Evolutionary conservation across 2,329 filamentous ascomycete genomes (phyloP).

Genomic region (Exophiala sp.): DNA sequence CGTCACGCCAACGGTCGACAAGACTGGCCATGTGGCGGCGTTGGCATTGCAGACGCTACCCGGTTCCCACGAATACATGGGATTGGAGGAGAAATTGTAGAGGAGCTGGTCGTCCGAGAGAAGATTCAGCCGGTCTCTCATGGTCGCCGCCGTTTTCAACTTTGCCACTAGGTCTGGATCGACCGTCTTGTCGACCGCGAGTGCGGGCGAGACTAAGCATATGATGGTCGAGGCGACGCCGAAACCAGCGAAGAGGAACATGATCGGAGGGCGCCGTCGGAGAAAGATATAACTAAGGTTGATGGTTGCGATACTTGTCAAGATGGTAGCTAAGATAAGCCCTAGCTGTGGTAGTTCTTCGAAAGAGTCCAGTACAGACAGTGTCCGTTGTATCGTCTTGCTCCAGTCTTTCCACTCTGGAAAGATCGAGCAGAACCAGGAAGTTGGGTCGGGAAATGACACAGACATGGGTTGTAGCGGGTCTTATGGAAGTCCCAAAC

Average conservation of each 20-base stretch:
- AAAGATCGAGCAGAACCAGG: conserved; percentile 16
- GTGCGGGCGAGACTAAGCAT: conserved; percentile 23
- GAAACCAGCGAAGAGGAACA: conserved; percentile 13
- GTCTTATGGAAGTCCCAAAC: conserved; percentile 13
- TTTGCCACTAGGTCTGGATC: conserved; percentile 39
- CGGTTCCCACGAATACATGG: conserved; percentile 16
- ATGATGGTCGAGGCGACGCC: conserved; percentile 24
- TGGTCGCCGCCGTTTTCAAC: conserved; percentile 40
- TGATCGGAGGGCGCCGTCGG: conserved; percentile 3
- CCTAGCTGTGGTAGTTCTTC: neutral
- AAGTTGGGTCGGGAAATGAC: conserved; percentile 12
- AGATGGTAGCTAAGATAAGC: neutral
- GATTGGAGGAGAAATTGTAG: conserved; percentile 44
- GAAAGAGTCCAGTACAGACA: neutral
- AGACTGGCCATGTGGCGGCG: conserved; percentile 42
- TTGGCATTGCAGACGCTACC: conserved; percentile 29
- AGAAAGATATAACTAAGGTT: conserved; percentile 10
- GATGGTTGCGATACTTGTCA: conserved; percentile 8
- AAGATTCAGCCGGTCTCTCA: conserved; percentile 41
- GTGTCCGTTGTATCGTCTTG: conserved; percentile 1
- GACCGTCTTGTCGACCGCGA: conserved; percentile 37
- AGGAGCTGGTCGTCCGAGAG: conserved; percentile 43
- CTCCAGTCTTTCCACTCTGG: conserved; percentile 4
- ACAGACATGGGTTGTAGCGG: conserved; percentile 14
- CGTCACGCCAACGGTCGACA: conserved; percentile 40